A percentile compares a stretch with the other conserved stretches of the same genome.
phyloP scores from a whole-genome alignment of 2,329 filamentous ascomycete genomes.

The Capronia epimyces region DNA sequence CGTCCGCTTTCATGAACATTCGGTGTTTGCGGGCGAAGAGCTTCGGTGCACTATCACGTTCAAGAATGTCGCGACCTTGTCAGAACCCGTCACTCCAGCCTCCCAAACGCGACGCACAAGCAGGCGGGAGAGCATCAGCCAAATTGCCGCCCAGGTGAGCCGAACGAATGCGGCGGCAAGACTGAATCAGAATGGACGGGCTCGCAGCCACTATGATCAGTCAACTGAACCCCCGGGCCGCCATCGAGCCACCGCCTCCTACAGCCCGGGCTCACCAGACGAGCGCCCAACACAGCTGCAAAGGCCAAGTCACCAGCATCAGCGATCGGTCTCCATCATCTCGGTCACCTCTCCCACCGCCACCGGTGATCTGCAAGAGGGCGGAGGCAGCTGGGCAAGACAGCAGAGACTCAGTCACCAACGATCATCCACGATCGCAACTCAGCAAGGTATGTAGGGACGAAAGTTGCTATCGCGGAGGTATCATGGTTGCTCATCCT shows the following conservation, averaged over 20 bases:
- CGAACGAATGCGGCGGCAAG: slow-evolving; percentile 3
- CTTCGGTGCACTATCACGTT: slow-evolving; percentile 95
- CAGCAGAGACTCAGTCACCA: slow-evolving; percentile 22
- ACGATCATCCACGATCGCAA: slow-evolving; percentile 24
- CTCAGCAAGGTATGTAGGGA: slow-evolving; percentile 18
- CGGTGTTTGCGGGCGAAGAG: slow-evolving; percentile 93
- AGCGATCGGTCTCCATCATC: slow-evolving; percentile 74
- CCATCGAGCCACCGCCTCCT: slow-evolving; percentile 40
- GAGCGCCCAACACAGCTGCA: slow-evolving; percentile 19
- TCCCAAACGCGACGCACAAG: slow-evolving; percentile 26
- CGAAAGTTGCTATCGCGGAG: not conserved
- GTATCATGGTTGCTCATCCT: not conserved
- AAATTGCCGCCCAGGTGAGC: slow-evolving; percentile 19
- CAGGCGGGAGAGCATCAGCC: slow-evolving; percentile 25
- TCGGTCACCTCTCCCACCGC: slow-evolving; percentile 54
- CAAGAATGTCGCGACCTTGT: slow-evolving; percentile 66
- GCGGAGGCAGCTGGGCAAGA: slow-evolving; percentile 11
- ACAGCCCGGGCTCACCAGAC: slow-evolving; percentile 35
- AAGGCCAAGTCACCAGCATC: slow-evolving; percentile 55
- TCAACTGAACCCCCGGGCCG: slow-evolving; percentile 18
- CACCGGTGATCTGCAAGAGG: slow-evolving; percentile 7
- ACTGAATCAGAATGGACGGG: slow-evolving; percentile 14
- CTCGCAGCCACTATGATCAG: slow-evolving; percentile 11
- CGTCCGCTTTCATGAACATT: slow-evolving; percentile 88
- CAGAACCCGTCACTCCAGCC: slow-evolving; percentile 36